These are phyloP conservation scores for Pythium graminicola DNA, from an alignment of 352 stramenopile genomes.

Conservation along the genomic window DNA sequence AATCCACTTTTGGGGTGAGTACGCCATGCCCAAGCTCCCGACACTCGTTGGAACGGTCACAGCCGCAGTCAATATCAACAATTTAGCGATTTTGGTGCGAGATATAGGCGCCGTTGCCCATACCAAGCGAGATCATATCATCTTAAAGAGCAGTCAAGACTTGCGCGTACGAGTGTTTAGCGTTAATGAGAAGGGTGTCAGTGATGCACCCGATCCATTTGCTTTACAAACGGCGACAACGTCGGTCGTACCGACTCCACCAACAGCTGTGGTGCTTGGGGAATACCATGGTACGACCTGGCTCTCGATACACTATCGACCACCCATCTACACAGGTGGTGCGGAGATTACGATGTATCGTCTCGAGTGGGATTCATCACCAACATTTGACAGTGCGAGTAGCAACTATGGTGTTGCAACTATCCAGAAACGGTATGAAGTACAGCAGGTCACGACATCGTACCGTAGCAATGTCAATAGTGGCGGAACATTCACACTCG, in stretches of 20 bases:
- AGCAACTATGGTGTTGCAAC: slow-evolving; percentile 76
- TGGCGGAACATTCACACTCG: slow-evolving; percentile 89
- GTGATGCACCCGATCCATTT: slow-evolving; percentile 30
- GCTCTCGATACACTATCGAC: slow-evolving; percentile 76
- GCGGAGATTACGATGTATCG: slow-evolving; percentile 87
- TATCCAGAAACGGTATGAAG: slow-evolving; percentile 85
- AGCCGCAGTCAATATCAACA: slow-evolving; percentile 18
- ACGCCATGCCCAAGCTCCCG: slow-evolving; percentile 46
- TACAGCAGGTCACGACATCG: slow-evolving; percentile 81
- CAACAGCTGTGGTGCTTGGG: slow-evolving; percentile 68
- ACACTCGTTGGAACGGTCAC: slow-evolving; percentile 29
- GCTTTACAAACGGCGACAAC: slow-evolving; percentile 35
- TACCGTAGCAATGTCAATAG: slow-evolving; percentile 56
- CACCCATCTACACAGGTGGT: slow-evolving; percentile 84
- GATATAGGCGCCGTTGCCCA: slow-evolving; percentile 40
- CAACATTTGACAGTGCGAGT: slow-evolving; percentile 76
- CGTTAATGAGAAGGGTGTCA: slow-evolving; percentile 51
- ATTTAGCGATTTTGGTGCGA: slow-evolving; percentile 35
- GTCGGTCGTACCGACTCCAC: slow-evolving; percentile 63
- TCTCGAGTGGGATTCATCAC: slow-evolving; percentile 88
- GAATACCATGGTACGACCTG: slow-evolving; percentile 70
- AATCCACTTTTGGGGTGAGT: slow-evolving; percentile 83
- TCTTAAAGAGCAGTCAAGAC: slow-evolving; percentile 43
- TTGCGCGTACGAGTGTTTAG: slow-evolving; percentile 59
- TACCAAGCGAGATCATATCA: slow-evolving; percentile 45